Conservation (phyloP, 75 land plant genomes). For the Selaginella tamariscina region DNA sequence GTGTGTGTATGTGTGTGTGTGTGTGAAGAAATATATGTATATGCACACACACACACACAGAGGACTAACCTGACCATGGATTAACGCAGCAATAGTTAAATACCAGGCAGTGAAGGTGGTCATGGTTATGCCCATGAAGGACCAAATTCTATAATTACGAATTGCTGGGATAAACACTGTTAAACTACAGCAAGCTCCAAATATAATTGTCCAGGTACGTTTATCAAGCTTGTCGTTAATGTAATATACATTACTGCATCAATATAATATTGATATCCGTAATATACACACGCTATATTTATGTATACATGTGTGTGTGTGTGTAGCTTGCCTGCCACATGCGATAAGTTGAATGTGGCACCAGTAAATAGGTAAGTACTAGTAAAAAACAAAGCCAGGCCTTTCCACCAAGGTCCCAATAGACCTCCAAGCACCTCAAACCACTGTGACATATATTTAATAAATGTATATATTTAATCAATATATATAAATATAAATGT, state of each 20-base stretch:
- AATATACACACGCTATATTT: neutral
- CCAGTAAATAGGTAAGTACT: neutral
- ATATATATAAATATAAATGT: no score
- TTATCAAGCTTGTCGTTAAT: neutral
- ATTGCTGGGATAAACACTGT: constrained; percentile 25
- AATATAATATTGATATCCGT: neutral
- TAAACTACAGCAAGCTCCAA: constrained; percentile 5
- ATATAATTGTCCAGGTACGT: constrained; percentile 7
- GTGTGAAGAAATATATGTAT: neutral
- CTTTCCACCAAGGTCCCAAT: constrained; percentile 3
- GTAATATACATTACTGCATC: constrained; percentile 5
- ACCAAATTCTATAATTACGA: constrained; percentile 32
- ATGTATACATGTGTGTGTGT: no score
- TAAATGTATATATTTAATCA: no score
- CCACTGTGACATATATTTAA: no score
- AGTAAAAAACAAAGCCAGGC: neutral
- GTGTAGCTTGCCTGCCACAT: constrained; percentile 1
- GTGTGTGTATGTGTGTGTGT: neutral
- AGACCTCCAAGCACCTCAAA: neutral
- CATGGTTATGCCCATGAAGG: constrained; percentile 22
- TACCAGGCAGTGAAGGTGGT: constrained; percentile 39
- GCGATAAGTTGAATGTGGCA: constrained; percentile 10
- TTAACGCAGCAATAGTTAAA: constrained; percentile 21
- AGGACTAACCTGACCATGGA: constrained; percentile 21
- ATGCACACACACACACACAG: neutral